These are phyloP conservation scores for Coniochaeta hoffmannii DNA, from an alignment of 2,329 filamentous ascomycete genomes.

Conservation along the genomic window DNA sequence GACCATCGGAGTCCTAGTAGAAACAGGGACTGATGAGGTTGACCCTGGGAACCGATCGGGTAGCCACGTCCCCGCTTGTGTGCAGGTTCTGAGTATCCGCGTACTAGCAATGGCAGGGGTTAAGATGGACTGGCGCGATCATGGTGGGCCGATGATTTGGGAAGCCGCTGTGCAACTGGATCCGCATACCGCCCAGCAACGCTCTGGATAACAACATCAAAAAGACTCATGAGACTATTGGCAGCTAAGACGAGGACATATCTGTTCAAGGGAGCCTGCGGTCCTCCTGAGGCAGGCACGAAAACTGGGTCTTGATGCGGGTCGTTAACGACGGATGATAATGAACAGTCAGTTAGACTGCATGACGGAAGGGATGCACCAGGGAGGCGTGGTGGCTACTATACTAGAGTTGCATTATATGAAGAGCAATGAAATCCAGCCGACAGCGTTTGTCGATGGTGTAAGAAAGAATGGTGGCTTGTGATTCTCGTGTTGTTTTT, in stretches of 20 bases:
- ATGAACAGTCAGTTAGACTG: neutral
- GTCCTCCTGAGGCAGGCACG: neutral
- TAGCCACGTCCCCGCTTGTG: no score
- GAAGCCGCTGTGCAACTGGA: no score
- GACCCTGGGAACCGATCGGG: no score
- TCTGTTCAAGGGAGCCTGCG: no score
- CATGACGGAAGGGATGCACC: neutral
- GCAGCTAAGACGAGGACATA: no score
- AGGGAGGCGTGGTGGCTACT: neutral
- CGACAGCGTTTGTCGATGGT: neutral
- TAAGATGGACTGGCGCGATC: no score
- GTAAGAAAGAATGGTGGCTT: neutral
- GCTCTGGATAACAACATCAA: no score
- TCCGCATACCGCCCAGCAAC: no score
- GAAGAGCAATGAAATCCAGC: neutral
- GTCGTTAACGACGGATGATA: neutral
- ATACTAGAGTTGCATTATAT: neutral
- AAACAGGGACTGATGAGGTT: slow-evolving; percentile 12
- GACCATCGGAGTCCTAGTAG: slow-evolving; percentile 18
- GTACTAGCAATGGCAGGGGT: no score
- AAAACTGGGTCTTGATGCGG: neutral
- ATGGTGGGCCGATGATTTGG: no score
- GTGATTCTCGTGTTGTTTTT: neutral
- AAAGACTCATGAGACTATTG: no score
- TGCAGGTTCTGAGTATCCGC: no score